These are phyloP conservation scores for Beauveria medogensis DNA, from an alignment of 2,329 filamentous ascomycete genomes.

Conservation along the genomic window DNA sequence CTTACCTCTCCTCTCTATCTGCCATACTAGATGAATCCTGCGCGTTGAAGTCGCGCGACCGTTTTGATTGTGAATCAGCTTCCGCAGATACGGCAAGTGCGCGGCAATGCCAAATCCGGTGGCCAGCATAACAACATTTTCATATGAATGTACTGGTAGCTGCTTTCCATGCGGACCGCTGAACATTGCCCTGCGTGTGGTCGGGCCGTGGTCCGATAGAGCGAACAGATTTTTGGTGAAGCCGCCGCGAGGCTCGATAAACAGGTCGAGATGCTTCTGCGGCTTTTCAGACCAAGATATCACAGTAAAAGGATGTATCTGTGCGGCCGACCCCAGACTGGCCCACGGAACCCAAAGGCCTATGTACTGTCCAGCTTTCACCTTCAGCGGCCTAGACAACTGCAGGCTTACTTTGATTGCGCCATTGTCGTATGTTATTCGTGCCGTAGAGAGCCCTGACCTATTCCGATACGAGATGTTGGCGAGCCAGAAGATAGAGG, in stretches of 20 bases:
- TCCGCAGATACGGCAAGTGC: conserved; percentile 25
- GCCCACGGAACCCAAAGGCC: neutral
- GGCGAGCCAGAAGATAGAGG: neutral
- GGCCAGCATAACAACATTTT: conserved; percentile 25
- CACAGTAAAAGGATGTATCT: no score
- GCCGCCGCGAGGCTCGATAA: no score
- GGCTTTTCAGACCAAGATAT: no score
- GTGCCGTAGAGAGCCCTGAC: neutral
- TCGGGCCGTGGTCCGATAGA: no score
- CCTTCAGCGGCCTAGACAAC: neutral
- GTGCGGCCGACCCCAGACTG: neutral
- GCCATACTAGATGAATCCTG: conserved; percentile 23
- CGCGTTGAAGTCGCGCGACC: conserved; percentile 13
- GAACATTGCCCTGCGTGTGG: no score
- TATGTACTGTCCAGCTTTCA: neutral
- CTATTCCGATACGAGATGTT: neutral
- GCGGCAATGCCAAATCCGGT: conserved; percentile 25
- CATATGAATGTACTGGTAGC: conserved; percentile 14
- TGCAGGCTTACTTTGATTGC: neutral
- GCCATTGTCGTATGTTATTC: neutral
- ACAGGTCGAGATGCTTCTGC: no score
- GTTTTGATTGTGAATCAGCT: conserved; percentile 15
- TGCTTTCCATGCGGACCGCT: no score
- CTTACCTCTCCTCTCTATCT: conserved; percentile 10
- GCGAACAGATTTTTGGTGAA: no score